Percentiles rank a stretch among this genome's conserved stretches.
These are phyloP conservation scores for Capronia epimyces DNA, from an alignment of 2,329 filamentous ascomycete species.

Conservation along the genomic window DNA sequence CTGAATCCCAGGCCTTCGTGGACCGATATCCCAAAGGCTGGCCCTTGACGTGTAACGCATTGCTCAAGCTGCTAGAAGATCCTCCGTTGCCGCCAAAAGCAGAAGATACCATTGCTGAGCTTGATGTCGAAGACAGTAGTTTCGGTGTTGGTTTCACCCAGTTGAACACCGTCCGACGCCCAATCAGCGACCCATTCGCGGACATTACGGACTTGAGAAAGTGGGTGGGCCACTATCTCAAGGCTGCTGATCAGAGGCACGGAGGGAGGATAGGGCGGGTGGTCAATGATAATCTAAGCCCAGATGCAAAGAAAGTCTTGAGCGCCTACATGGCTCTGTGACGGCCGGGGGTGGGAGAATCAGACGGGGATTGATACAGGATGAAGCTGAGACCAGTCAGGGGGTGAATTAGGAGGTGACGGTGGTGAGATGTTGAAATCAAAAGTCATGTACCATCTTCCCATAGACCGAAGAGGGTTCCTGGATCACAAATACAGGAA, in stretches of 20 bases:
- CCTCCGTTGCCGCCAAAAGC: constrained; percentile 68
- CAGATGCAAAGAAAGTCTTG: constrained; percentile 51
- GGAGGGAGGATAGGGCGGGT: constrained; percentile 65
- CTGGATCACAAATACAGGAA: too few relatives aligned
- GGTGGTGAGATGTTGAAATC: background rate
- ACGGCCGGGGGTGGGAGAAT: background rate
- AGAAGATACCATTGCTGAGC: constrained; percentile 74
- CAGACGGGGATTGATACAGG: background rate
- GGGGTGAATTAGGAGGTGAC: background rate
- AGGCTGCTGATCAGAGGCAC: constrained; percentile 68
- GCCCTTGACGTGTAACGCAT: constrained; percentile 80
- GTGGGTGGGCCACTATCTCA: constrained; percentile 80
- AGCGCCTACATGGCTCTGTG: constrained; percentile 42
- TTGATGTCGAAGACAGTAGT: constrained; percentile 88
- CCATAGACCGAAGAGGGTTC: background rate
- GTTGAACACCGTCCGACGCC: constrained; percentile 79
- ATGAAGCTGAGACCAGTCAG: too few relatives aligned
- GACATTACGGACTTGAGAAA: constrained; percentile 72
- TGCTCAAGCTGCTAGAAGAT: constrained; percentile 84
- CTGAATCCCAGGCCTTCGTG: constrained; percentile 78
- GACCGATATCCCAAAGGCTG: constrained; percentile 81
- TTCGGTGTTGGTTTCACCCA: constrained; percentile 94
- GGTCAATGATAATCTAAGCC: constrained; percentile 63
- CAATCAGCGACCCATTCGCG: constrained; percentile 72
- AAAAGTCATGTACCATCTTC: background rate